Evolutionary conservation across 78 protist genomes (phyloP).

Genomic region (slime mould (Dictyostelium discoideum)): DNA sequence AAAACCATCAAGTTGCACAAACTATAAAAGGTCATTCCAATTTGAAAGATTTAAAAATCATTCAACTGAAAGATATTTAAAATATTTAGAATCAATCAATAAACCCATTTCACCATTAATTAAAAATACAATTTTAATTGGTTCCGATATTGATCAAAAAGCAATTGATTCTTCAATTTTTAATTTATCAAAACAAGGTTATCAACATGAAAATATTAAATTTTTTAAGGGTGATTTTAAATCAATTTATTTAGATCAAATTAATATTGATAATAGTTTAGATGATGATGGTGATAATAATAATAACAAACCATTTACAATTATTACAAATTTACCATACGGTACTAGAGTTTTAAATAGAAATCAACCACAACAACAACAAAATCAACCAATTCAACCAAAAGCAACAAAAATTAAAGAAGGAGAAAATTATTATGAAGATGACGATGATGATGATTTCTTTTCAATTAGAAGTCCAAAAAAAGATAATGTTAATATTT

Average conservation of each 20-base stretch:
- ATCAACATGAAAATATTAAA: neutral
- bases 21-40: neutral
- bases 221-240: conserved; percentile 19
- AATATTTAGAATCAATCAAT: neutral
- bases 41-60: neutral
- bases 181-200: conserved; percentile 10
- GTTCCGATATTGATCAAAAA: conserved; percentile 46
- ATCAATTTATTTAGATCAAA: neutral
- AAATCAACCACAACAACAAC: neutral
- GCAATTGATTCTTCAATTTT: conserved; percentile 26
- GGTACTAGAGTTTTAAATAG: conserved; percentile 30
- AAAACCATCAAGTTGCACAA: neutral
- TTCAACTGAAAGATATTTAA: neutral
- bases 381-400: too few species aligned
- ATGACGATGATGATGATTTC: too few species aligned
- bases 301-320: conserved; percentile 7
- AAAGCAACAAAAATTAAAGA: neutral
- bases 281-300: neutral
- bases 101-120: neutral
- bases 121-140: neutral
- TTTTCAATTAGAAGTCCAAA: neutral
- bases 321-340: conserved; percentile 60
- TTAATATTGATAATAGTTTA: neutral
- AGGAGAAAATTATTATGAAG: neutral
- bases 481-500: neutral